Evolutionary conservation across 2,329 filamentous ascomycete genomes (phyloP), one percentile per base, ranked within the genome.

Genomic region (Metarhizium anisopliae): DNA sequence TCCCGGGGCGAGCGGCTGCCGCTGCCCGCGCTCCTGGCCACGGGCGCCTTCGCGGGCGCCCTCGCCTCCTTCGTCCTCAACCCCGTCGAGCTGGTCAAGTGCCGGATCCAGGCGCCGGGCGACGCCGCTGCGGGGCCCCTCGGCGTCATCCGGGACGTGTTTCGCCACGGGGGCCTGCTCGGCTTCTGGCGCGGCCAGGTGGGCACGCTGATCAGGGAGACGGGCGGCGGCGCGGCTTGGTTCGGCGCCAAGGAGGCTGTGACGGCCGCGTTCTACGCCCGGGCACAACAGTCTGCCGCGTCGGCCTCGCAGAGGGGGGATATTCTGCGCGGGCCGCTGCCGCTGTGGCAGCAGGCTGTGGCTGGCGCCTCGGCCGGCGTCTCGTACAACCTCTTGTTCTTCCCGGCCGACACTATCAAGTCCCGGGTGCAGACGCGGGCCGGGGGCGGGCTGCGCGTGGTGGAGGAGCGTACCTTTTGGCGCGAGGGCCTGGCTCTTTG

Each of bases 141-240:
- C 13, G 73, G 81, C 5, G 84, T 96, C 47, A 87, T 97, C 47
- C 78, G 79, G 29, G 84, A 91, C 30, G 83, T 97, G 10, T 95
- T 90, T 66, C 85, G 84, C 8, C 85, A 91, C 62, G 85, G 95
- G 61, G 94, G 94, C 1, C 56, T 97, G 6, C 73, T 77, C 30
- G 94, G 94, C 1, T 96, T 97, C 72, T 99, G 94, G 94, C 87
- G 91, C 63, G 94, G 94, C 5, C 94, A 99, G 68, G 74, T 95
- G 60, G 94, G 94, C 36, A 99, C 94, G 0, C 77, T 99, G 57
- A 90, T 99, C 58, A 86, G 94, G 47, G 94, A 99, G 72, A 92
- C 91, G 0, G 94, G 94, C 36, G 94, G 94, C 4, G 89, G 89
- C 49, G 90, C 92, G n/a, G 91, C 93, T 2, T 99, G 94, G 94